Base-by-base conservation (phyloP, 2,329 filamentous ascomycete genomes). In the Plectosphaerella plurivora region DNA sequence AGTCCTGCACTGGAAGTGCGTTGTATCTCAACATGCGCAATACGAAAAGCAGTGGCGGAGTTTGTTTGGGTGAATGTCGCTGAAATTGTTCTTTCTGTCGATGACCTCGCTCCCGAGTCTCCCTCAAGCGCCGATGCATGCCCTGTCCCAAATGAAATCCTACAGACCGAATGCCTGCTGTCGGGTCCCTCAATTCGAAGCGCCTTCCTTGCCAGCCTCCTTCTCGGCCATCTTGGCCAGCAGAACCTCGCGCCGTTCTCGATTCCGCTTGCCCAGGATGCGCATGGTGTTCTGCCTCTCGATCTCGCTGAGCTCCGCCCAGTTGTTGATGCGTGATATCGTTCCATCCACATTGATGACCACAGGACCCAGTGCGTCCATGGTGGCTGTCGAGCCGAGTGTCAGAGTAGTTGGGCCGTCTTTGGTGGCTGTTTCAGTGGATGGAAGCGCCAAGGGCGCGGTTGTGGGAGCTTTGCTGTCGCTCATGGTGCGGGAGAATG, bases 301-400 rank as follows among this genome's bases (percentile, higher is more conserved):
- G 7, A 83, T 75, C 24, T 83, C 81, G 2, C 80, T 79, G 88
- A 91, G 90, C 57, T 84, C 73, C 9, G 72, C 74, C 88, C 88
- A 92, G 66, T 92, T 91, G 36, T 77, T 70, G 60, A 92, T 88
- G 35, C 87, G 78, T 52, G 83, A 84, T 59, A 91, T 67, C 9
- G 84, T 84, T 18, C 88, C 88, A 66, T 92, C 86, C 55, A 75
- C 73, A 65, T 90, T 88, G 51, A 91, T 83, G 1, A 92, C 87
- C 60, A 91, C 74, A 2, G 88, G 88, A 0, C 88, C 88, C 22
- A 91, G 72, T 55, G 82, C 77, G 62, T 89, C 86, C 9, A 91
- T 77, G 48, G 77, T 81, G 44, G 88, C 75, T 2, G 65, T 65
- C 14, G 69, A 35, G 53, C 58, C 44, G 52, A 44, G n/a, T 15